A percentile compares a stretch with the other conserved stretches of the same genome.
Conservation (phyloP, 1,284 basidiomycete genomes). For the Trichosporon faecale region DNA sequence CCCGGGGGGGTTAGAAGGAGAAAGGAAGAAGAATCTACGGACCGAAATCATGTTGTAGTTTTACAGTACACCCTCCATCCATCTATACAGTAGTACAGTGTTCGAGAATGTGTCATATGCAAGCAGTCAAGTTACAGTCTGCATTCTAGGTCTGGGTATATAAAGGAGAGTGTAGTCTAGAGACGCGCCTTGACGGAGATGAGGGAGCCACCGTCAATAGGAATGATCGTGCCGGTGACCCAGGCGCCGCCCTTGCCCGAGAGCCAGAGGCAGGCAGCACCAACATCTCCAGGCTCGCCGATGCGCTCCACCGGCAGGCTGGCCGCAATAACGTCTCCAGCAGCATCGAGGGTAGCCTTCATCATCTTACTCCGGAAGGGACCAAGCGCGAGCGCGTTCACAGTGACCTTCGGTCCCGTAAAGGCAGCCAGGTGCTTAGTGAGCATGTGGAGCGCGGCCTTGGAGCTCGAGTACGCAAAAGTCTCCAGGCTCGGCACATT, state of each 20-base stretch:
- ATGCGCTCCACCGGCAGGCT: conserved; percentile 60
- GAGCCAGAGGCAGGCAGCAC: conserved; percentile 63
- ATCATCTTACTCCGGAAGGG: conserved; percentile 58
- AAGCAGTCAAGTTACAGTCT: neutral
- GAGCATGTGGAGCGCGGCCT: conserved; percentile 57
- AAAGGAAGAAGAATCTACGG: neutral
- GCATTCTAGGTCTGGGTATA: neutral
- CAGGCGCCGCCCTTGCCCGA: conserved; percentile 62
- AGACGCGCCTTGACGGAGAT: conserved; percentile 38
- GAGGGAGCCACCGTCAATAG: conserved; percentile 60
- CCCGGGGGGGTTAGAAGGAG: too few species aligned
- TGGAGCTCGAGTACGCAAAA: conserved; percentile 67
- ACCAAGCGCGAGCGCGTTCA: conserved; percentile 68
- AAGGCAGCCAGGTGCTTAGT: conserved; percentile 62
- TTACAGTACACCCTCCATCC: neutral
- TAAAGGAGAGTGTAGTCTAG: conserved; percentile 10
- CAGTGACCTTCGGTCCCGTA: conserved; percentile 64
- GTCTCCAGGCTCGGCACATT: conserved; percentile 61
- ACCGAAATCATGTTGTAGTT: neutral
- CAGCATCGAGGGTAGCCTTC: conserved; percentile 58
- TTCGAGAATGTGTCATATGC: neutral
- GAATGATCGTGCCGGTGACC: conserved; percentile 63
- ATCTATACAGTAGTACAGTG: neutral
- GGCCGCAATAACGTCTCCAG: conserved; percentile 56
- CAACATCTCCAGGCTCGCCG: conserved; percentile 64